These are phyloP conservation scores for Plasmodium ovale DNA, from an alignment of 169 alveolate species.

Conservation along the genomic window DNA sequence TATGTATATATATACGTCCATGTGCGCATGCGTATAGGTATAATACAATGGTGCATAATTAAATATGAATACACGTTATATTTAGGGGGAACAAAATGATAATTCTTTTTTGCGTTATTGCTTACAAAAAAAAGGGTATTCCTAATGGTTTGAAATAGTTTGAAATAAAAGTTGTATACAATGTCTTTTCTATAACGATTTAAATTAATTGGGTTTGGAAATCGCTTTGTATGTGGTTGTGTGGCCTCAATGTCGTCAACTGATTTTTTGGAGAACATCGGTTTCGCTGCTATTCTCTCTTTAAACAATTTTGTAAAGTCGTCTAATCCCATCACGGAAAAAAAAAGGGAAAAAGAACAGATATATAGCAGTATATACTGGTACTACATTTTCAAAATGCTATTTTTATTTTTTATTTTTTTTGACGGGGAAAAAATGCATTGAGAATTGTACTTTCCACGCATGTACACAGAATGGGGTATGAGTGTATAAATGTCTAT, in stretches of 20 bases:
- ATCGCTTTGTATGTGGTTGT: slow-evolving; percentile 46
- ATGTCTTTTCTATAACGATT: slow-evolving; percentile 25
- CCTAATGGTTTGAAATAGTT: slow-evolving; percentile 29
- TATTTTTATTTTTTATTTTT: not conserved
- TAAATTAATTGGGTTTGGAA: slow-evolving; percentile 41
- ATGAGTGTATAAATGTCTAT: too few relatives aligned
- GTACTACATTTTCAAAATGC: not conserved
- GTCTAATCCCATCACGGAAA: slow-evolving; percentile 10
- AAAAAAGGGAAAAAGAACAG: not conserved
- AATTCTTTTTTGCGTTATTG: not conserved
- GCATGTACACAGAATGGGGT: too few relatives aligned
- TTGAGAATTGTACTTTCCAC: not conserved
- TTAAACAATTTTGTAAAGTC: slow-evolving; percentile 39
- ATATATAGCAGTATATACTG: not conserved
- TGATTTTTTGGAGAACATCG: slow-evolving; percentile 42
- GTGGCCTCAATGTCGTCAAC: slow-evolving; percentile 8
- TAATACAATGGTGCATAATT: too few relatives aligned
- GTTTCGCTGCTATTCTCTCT: slow-evolving; percentile 76
- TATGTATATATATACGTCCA: too few relatives aligned
- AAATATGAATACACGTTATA: too few relatives aligned
- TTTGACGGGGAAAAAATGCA: too few relatives aligned
- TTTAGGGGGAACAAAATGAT: too few relatives aligned
- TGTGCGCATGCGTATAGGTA: too few relatives aligned
- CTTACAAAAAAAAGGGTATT: slow-evolving; percentile 45
- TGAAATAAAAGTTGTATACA: slow-evolving; percentile 49